Base-by-base conservation (phyloP, 225 moss, liverwort and hornwort species). In the Lunularia cruciata region DNA sequence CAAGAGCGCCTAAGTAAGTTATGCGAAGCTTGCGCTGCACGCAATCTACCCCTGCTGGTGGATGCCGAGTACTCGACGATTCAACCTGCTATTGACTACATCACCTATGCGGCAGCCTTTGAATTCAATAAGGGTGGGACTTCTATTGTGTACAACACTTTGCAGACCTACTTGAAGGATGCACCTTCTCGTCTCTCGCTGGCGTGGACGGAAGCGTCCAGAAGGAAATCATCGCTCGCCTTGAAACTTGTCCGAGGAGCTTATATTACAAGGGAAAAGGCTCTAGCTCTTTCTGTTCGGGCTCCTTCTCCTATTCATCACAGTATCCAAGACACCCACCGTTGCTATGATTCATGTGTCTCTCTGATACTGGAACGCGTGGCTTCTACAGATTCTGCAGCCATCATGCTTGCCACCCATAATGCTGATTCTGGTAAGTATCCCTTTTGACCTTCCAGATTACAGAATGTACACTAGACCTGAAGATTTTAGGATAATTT, bases 231-330 rank as follows among this genome's bases (percentile, higher is more conserved):
- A 22, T 83, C 87, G 20, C 82, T 93, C 13, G 89, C 85, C 52
- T 70, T 91, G 39, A 98, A 98, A 82, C 81, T 98, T 71, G 96
- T 98, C 35, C 74, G 96, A 74, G 96, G 96, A 78, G 96, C 96
- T 26, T 98, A 98, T 63, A 85, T 98, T 3, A 82, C 76, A 47
- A 83, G 89, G 73, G 96, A 98, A 71, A 89, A 66, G 1, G 81
- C 86, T 25, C 3, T 86, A 63, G 92, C 92, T 57, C 71, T 65
- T 57, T 72, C 82, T 68, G 65, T 70, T 39, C 67, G 60, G 52
- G 85, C 73, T 23, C 78, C 80, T 54, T 92, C 92, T 76, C 96
- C 96, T 34, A 80, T 98, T 74, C 92, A 98, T 67, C 49, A 79
- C 4, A 82, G 67, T 46, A 81, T 90, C 57, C 67, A 83, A 74